Conservation (phyloP, 1,139 yeast genomes). For the Pichia sp. region DNA sequence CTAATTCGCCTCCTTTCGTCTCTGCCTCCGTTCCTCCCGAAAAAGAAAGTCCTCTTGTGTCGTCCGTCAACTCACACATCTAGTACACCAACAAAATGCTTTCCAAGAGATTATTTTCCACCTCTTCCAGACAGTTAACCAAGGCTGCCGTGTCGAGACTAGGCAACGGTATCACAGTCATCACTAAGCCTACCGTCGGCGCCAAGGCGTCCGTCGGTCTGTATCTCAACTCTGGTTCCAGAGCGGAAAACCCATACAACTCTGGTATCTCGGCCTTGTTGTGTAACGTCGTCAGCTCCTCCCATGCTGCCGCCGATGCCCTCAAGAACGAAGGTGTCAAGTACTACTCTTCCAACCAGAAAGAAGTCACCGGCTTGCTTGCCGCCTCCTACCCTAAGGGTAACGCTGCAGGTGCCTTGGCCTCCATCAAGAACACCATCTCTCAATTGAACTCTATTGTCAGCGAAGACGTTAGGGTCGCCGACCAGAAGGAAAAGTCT, state of each 20-base stretch:
- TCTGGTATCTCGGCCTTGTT: constrained; percentile 73
- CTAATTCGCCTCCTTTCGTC: not conserved
- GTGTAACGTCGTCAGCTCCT: constrained; percentile 45
- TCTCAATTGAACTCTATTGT: constrained; percentile 22
- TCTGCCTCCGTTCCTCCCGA: not conserved
- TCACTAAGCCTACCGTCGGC: constrained; percentile 62
- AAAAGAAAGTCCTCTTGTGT: not conserved
- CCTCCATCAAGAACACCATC: constrained; percentile 22
- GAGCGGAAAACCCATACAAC: constrained; percentile 73
- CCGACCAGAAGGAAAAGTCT: constrained; percentile 29
- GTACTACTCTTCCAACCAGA: constrained; percentile 31
- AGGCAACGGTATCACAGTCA: constrained; percentile 68
- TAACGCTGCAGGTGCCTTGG: constrained; percentile 28
- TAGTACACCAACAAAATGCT: constrained; percentile 26
- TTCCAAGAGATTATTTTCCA: constrained; percentile 53
- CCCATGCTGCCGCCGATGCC: constrained; percentile 34
- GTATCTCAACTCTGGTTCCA: constrained; percentile 70
- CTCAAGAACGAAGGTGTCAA: constrained; percentile 34
- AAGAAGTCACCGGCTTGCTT: constrained; percentile 32
- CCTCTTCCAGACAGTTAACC: constrained; percentile 43
- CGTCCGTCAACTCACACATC: not conserved
- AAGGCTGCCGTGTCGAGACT: constrained; percentile 66
- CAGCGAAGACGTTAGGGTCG: constrained; percentile 23
- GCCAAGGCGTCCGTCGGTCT: constrained; percentile 61
- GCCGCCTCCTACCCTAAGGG: constrained; percentile 30